A percentile compares a stretch with the other conserved stretches of the same genome.
Evolutionary conservation across 306 rosid genomes (phyloP).

Genomic region (Quercus cerris): DNA sequence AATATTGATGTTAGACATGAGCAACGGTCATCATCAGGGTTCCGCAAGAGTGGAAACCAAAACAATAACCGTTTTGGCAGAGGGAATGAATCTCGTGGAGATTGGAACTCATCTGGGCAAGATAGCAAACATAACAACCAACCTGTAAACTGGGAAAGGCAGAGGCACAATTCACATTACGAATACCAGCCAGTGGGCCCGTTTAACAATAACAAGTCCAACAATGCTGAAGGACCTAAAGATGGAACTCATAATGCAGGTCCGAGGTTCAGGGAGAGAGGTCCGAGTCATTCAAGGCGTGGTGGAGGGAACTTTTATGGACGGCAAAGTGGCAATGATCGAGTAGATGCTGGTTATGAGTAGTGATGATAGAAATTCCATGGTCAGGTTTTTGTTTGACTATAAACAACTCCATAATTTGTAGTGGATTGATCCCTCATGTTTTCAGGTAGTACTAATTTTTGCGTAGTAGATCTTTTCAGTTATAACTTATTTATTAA

Average conservation of each 20-base stretch:
- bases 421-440: slow-evolving; percentile 24
- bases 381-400: slow-evolving; percentile 15
- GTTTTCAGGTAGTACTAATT: slow-evolving; percentile 35
- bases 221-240: slow-evolving; percentile 49
- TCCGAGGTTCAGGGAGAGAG: slow-evolving; percentile 67
- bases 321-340: slow-evolving; percentile 44
- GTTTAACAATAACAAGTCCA: slow-evolving; percentile 42
- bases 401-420: slow-evolving; percentile 23
- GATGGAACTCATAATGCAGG: slow-evolving; percentile 44
- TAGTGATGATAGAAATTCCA: slow-evolving; percentile 10
- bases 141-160: slow-evolving; percentile 63
- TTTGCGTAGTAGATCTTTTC: slow-evolving; percentile 9
- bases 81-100: slow-evolving; percentile 65
- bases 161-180: slow-evolving; percentile 50
- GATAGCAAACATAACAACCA: slow-evolving; percentile 53
- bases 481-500: slow-evolving; percentile 9
- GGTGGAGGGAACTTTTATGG: slow-evolving; percentile 68
- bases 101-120: slow-evolving; percentile 56
- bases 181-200: slow-evolving; percentile 86
- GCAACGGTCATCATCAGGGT: slow-evolving; percentile 52
- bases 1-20: slow-evolving; percentile 53
- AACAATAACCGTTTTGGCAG: slow-evolving; percentile 47
- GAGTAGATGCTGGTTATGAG: slow-evolving; percentile 44
- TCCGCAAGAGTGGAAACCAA: slow-evolving; percentile 58
- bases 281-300: slow-evolving; percentile 64